Evolutionary conservation across 2,329 filamentous ascomycete species (phyloP), one percentile per base, ranked within the genome.

Genomic region (Claviceps sp.): DNA sequence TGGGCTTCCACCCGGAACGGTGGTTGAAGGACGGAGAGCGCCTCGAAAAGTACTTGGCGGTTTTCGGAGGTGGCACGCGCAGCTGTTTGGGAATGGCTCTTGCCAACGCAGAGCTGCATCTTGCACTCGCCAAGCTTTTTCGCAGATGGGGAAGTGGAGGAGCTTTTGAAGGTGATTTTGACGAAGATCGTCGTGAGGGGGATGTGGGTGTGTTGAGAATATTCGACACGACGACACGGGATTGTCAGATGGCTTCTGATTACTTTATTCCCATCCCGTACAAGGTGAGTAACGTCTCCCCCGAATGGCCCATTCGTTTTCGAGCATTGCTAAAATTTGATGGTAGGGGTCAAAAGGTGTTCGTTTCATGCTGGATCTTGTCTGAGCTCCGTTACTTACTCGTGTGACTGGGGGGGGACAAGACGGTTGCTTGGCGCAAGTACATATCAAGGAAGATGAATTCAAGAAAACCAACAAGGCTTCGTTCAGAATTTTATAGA

Each of bases 211-310:
- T 60, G 7, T 53, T 69, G 11, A 64, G 59, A 51, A 62, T 70
- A 47, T 69, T 63, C 45, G 61, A 70, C 53, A 68, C 65, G 13
- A 62, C 62, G 38, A 57, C 62, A 8, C 58, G 60, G 48, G 67
- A 69, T 51, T 65, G 62, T 37, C 61, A 67, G 57, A 62, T 67
- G 60, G 66, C 65, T 16, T 61, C 64, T 22, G 67, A 70, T 50
- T 69, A 64, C 51, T 69, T 69, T 26, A 65, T 70, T 53, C 67
- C 67, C 7, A 64, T 69, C 16, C 66, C 67, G 20, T 67, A 64
- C 57, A 67, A 67, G 63, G 64, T 63, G 43, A 11, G 59, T 51
- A 20, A 22, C 7, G 6, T 16, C 20, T 44, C 13, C 0, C 1
- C 42, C 14, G 8, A 22, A 16, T 5, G 18, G 42, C 14, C 16